Conservation (phyloP, 345 rosid species). For the Dovyalis caffra region DNA sequence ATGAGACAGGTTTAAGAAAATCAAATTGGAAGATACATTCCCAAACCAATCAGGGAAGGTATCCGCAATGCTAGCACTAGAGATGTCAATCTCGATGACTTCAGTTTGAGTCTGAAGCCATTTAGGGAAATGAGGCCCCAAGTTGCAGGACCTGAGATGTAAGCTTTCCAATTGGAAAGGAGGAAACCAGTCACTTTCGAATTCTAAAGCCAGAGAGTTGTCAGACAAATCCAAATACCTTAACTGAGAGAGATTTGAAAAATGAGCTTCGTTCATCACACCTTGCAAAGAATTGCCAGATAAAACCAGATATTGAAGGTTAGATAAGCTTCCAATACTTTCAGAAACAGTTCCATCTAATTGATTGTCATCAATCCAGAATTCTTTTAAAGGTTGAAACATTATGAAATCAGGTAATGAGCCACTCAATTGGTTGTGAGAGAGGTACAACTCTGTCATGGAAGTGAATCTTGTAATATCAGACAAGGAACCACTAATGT, state of each 20-base stretch:
- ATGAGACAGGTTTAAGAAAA: neutral
- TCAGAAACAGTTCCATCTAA: neutral
- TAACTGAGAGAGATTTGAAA: slow-evolving; percentile 4
- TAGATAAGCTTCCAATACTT: neutral
- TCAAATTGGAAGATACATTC: neutral
- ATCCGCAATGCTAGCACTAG: neutral
- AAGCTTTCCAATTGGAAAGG: neutral
- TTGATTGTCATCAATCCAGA: neutral
- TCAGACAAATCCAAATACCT: neutral
- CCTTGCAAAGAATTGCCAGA: neutral
- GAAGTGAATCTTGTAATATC: neutral
- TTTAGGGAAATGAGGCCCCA: slow-evolving; percentile 1
- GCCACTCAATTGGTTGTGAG: neutral
- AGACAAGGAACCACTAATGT: neutral
- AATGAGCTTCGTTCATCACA: neutral
- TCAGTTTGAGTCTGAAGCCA: slow-evolving; percentile 5
- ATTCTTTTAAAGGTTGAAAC: neutral
- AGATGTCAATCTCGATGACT: neutral
- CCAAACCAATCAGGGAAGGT: neutral
- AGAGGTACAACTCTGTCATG: too few relatives aligned
- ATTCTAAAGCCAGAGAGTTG: neutral
- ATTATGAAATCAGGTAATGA: neutral
- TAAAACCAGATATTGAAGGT: neutral
- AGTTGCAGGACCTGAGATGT: neutral
- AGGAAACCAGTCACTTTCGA: neutral